Percentiles rank a stretch among this genome's conserved stretches.
Conservation (phyloP, 225 moss, liverwort and hornwort species). For the Lunularia cruciata region DNA sequence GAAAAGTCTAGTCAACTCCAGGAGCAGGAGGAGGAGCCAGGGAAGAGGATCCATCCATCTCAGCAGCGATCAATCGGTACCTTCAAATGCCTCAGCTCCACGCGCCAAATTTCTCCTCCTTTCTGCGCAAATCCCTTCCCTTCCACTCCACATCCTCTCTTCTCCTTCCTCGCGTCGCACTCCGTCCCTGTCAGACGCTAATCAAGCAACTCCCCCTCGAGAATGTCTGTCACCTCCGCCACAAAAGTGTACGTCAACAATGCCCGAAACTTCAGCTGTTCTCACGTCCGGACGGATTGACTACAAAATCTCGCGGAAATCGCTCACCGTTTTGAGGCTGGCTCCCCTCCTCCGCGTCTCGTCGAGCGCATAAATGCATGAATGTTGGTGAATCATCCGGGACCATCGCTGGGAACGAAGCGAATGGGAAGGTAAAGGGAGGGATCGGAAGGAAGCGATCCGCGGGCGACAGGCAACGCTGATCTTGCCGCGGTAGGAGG, state of each 20-base stretch:
- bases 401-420: too few relatives aligned
- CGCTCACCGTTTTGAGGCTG: not conserved
- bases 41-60: not conserved
- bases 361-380: not conserved
- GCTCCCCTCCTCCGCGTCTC: not conserved
- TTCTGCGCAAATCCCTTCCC: not conserved
- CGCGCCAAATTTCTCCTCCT: not conserved
- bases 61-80: not conserved
- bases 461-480: not conserved
- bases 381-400: not conserved
- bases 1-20: not conserved
- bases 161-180: not conserved
- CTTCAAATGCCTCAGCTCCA: too few relatives aligned
- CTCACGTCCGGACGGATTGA: not conserved
- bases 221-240: too few relatives aligned
- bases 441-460: not conserved
- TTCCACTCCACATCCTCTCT: not conserved
- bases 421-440: not conserved
- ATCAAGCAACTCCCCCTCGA: too few relatives aligned
- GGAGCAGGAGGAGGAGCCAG: not conserved
- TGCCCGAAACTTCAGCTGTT: not conserved
- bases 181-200: not conserved
- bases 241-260: too few relatives aligned
- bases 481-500: conserved; percentile 10
- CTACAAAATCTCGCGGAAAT: too few relatives aligned